A percentile compares a stretch with the other conserved stretches of the same genome.
These are phyloP conservation scores for Backusella luteola DNA, from an alignment of 192 early-diverging fungal species.

Conservation along the genomic window DNA sequence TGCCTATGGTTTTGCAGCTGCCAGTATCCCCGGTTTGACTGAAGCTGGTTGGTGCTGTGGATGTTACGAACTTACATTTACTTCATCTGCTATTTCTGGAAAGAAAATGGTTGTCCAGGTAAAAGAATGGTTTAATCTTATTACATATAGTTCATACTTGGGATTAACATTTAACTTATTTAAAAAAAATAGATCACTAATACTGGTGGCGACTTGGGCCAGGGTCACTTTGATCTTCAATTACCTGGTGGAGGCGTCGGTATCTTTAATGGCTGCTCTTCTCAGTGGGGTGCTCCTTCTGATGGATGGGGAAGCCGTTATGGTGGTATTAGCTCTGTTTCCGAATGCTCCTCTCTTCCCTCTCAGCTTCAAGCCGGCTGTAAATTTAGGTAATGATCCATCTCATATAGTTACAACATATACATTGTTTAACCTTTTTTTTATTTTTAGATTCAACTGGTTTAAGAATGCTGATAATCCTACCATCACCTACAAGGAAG, in stretches of 20 bases:
- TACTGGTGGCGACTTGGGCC: slow-evolving; percentile 26
- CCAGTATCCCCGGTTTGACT: slow-evolving; percentile 18
- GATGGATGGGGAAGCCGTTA: slow-evolving; percentile 21
- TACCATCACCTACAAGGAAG: slow-evolving; percentile 20
- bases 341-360: slow-evolving; percentile 17
- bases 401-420: not conserved
- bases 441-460: slow-evolving; percentile 21
- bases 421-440: not conserved
- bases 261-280: slow-evolving; percentile 25
- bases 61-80: slow-evolving; percentile 30
- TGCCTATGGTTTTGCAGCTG: slow-evolving; percentile 33
- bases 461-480: slow-evolving; percentile 29
- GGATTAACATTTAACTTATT: not conserved
- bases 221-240: slow-evolving; percentile 30
- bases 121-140: not conserved
- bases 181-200: slow-evolving; percentile 18
- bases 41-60: slow-evolving; percentile 27
- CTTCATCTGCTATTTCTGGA: slow-evolving; percentile 14
- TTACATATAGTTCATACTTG: not conserved
- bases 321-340: slow-evolving; percentile 16
- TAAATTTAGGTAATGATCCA: slow-evolving; percentile 12
- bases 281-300: slow-evolving; percentile 18
- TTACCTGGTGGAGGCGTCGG: slow-evolving; percentile 34
- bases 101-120: slow-evolving; percentile 34
- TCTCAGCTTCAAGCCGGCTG: slow-evolving; percentile 25